A percentile compares a stretch with the other conserved stretches of the same genome.
Evolutionary conservation across 495 filamentous ascomycete species (phyloP).

Genomic region (Lasiosphaeria ovina): DNA sequence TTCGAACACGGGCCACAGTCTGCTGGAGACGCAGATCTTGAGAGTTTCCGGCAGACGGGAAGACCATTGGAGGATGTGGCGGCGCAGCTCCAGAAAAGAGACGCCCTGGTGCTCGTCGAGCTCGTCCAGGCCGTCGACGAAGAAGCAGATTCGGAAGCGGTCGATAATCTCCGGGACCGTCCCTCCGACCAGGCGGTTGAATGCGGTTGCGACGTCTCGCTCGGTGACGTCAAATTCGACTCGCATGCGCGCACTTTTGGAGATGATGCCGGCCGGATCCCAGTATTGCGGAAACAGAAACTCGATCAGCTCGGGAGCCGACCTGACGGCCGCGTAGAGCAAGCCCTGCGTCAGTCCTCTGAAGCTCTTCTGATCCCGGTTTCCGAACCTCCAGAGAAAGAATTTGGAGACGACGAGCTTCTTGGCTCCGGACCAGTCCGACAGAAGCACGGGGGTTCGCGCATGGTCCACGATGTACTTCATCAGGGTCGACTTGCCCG

Average conservation of each 20-base stretch:
- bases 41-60: neutral
- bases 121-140: no score
- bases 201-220: neutral
- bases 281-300: neutral
- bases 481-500: no score
- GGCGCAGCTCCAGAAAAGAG: neutral
- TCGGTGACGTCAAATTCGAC: neutral
- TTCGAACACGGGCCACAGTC: conserved; percentile 1
- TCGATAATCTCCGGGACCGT: neutral
- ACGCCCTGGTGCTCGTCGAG: conserved; percentile 3
- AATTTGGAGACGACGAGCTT: neutral
- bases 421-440: neutral
- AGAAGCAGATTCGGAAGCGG: neutral
- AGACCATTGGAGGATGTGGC: neutral
- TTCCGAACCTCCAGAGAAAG: conserved; percentile 3
- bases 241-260: neutral
- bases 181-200: neutral
- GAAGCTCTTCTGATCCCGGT: neutral
- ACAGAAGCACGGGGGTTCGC: neutral
- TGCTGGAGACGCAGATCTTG: neutral
- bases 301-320: no score
- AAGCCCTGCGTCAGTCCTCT: neutral
- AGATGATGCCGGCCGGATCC: neutral
- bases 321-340: no score
- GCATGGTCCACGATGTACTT: neutral